Percentiles rank a stretch among this genome's conserved stretches.
Conservation (phyloP, 2,329 filamentous ascomycete genomes). For the Clonostachys byssicola region DNA sequence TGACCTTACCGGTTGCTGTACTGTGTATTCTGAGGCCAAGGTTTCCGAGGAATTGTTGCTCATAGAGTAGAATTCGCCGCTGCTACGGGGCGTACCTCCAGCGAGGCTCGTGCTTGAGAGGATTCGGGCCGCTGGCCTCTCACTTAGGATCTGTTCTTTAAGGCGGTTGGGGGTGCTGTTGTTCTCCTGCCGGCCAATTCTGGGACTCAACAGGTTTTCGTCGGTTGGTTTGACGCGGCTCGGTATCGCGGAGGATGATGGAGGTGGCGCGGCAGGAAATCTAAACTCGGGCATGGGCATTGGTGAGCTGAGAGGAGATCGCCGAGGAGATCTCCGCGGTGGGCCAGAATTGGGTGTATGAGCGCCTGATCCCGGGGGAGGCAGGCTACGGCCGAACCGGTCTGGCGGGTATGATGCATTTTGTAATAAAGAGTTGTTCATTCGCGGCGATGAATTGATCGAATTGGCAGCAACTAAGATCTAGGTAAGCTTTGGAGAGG, state of each 20-base stretch:
- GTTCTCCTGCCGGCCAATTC: slow-evolving; percentile 21
- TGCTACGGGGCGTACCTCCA: slow-evolving; percentile 79
- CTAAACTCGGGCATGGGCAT: slow-evolving; percentile 50
- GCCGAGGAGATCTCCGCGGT: slow-evolving; percentile 18
- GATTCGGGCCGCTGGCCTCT: slow-evolving; percentile 56
- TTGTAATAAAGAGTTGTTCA: slow-evolving; percentile 45
- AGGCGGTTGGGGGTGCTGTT: slow-evolving; percentile 41
- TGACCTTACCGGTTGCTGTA: slow-evolving; percentile 34
- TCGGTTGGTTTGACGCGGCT: slow-evolving; percentile 19
- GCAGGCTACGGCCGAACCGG: slow-evolving; percentile 32
- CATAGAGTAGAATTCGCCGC: slow-evolving; percentile 89
- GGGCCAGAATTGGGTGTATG: slow-evolving; percentile 4
- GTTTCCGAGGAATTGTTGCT: slow-evolving; percentile 97
- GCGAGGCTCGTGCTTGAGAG: slow-evolving; percentile 72
- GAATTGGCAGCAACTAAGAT: too few species aligned
- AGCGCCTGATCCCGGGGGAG: slow-evolving; percentile 26
- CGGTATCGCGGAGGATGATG: slow-evolving; percentile 22
- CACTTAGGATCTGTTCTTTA: slow-evolving; percentile 42
- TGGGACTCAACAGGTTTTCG: slow-evolving; percentile 35
- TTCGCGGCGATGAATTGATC: slow-evolving; percentile 25
- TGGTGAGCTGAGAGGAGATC: slow-evolving; percentile 33
- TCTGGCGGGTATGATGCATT: slow-evolving; percentile 52
- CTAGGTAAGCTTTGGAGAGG: too few species aligned
- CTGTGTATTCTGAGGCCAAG: slow-evolving; percentile 80
- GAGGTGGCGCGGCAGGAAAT: slow-evolving; percentile 46